Evolutionary conservation across 805 yeast species (phyloP), one percentile per base, ranked within the genome.

Genomic region (Cyberlindnera mrakii): DNA sequence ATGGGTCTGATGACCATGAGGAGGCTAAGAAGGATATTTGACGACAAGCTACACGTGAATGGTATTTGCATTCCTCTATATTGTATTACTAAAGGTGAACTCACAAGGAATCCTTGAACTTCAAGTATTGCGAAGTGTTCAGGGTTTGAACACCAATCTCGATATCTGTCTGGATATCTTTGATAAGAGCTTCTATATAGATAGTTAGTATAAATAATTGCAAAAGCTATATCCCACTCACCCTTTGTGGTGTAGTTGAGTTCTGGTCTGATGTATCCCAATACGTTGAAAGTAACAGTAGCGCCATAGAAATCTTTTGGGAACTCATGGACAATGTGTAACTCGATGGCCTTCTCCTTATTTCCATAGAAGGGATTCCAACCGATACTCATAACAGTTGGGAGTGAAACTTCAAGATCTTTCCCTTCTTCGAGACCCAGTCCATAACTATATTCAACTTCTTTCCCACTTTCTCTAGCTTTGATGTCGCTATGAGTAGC

Each of bases 371-470:
- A 91, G 32, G 99, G 98, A 59, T 93, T 93, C 85, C 89, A 87
- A 1, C 99, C 99, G 16, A 93, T 73, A 8, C 96, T 86, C 86
- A 91, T 83, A 8, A 93, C 99, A 82, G 89, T 88, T 0, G 97
- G 97, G 20, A 79, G 67, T 2, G 71, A 72, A 16, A 65, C 64
- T 40, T 71, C 70, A 3, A 72, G 65, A 33, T 72, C 75, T 3
- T 52, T 55, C 1, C 59, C 62, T 0, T 41, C 52, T 14, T 48
- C 41, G 43, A 89, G 64, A 9, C 62, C 53, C 6, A 60, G 50
- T 1, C 96, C 96, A 55, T 75, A 78, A 45, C 78, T 83, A 58
- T 82, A 77, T 31, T 66, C 72, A 14, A 80, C 81, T 20, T 59
- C 57, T 10, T 66, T 46, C 8, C 64, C 68, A 49, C 71, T 74